Conservation (phyloP, 2,329 filamentous ascomycete species). For the Exophiala dermatitidis region DNA sequence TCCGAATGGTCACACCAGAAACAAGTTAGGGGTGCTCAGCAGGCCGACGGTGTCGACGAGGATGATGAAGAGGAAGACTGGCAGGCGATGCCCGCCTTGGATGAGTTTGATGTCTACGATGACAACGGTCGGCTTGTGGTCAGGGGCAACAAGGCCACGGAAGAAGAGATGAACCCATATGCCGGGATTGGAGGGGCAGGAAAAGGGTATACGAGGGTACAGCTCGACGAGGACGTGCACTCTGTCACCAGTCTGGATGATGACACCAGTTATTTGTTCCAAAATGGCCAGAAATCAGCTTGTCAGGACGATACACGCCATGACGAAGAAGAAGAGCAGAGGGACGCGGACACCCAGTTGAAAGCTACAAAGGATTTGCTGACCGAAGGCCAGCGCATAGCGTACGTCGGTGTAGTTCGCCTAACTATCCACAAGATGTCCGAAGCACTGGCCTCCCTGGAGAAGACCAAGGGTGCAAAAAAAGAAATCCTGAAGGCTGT, state of each 20-base stretch:
- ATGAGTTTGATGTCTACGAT: constrained; percentile 90
- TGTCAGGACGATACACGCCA: constrained; percentile 50
- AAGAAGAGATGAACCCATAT: constrained; percentile 55
- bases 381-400: constrained; percentile 90
- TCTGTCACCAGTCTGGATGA: constrained; percentile 96
- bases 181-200: constrained; percentile 70
- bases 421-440: constrained; percentile 73
- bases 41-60: constrained; percentile 44
- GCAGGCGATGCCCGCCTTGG: constrained; percentile 92
- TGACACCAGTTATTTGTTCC: constrained; percentile 93
- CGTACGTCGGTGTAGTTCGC: constrained; percentile 85
- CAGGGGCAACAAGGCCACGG: constrained; percentile 62
- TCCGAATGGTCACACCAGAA: constrained; percentile 93
- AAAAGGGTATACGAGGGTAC: constrained; percentile 91
- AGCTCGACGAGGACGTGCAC: constrained; percentile 87
- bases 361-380: constrained; percentile 92
- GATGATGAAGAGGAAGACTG: constrained; percentile 59
- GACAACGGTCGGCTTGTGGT: constrained; percentile 85
- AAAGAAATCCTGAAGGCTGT: constrained; percentile 63
- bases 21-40: constrained; percentile 50
- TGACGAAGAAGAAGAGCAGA: constrained; percentile 67
- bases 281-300: constrained; percentile 52
- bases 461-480: constrained; percentile 58
- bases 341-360: constrained; percentile 82
- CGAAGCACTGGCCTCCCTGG: constrained; percentile 57